Evolutionary conservation across 1,284 basidiomycete species (phyloP).

Genomic region (Trametes pubescens): DNA sequence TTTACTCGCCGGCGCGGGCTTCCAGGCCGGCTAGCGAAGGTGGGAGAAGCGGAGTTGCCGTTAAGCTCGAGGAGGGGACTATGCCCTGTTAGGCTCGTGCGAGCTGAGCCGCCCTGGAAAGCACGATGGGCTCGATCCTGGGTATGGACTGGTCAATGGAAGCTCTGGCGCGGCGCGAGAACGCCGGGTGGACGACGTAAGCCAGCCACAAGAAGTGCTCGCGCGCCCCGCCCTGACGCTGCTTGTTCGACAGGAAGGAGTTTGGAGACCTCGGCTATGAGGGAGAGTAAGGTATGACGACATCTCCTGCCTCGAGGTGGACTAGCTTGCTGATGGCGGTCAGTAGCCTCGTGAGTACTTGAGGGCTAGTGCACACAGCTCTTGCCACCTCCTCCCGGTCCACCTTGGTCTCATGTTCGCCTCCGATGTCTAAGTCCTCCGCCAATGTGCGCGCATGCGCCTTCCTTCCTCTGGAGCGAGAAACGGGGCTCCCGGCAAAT

Average conservation of each 20-base stretch:
- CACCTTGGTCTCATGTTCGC: not conserved
- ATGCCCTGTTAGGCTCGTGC: not conserved
- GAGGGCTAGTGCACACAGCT: not conserved
- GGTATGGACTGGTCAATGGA: not conserved
- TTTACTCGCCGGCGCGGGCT: constrained; percentile 4
- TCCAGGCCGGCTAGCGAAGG: constrained; percentile 1
- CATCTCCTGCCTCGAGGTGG: not conserved
- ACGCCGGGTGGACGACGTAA: not conserved
- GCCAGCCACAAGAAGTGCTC: not conserved
- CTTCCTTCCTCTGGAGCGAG: constrained; percentile 2
- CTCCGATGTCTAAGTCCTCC: not conserved
- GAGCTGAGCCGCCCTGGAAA: not conserved
- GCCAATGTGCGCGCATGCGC: too few species aligned
- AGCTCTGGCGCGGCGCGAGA: not conserved
- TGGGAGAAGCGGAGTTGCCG: not conserved
- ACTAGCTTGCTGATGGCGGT: not conserved
- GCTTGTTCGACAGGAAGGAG: not conserved
- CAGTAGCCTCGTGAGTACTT: not conserved
- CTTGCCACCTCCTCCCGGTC: not conserved
- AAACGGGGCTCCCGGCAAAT: too few species aligned
- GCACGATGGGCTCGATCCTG: not conserved
- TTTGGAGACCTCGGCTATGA: not conserved
- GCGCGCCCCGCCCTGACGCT: not conserved
- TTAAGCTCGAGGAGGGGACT: not conserved
- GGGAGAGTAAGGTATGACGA: not conserved